These are phyloP conservation scores for Crinitomyces ghanaensis DNA, from an alignment of 805 yeast genomes.

Conservation along the genomic window DNA sequence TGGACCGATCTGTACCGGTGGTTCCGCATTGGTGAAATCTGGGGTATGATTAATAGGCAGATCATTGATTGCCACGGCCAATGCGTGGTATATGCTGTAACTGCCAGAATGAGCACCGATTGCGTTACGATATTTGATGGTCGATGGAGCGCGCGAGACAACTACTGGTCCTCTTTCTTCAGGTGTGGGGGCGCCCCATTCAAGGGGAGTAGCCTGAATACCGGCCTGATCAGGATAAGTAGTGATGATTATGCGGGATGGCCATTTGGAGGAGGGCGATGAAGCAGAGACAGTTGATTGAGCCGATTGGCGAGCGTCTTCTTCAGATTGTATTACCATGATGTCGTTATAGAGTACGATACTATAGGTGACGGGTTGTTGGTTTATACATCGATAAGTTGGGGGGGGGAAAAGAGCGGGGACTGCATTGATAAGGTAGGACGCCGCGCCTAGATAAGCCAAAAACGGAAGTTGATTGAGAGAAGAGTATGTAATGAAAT, in stretches of 20 bases:
- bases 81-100: constrained; percentile 52
- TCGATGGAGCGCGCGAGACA: constrained; percentile 38
- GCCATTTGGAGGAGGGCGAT: too few relatives aligned
- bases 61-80: constrained; percentile 52
- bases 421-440: too few relatives aligned
- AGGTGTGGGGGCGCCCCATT: constrained; percentile 44
- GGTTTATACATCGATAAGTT: too few relatives aligned
- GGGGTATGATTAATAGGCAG: constrained; percentile 41
- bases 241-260: constrained; percentile 33
- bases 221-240: constrained; percentile 43
- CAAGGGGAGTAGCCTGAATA: constrained; percentile 36
- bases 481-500: too few relatives aligned
- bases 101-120: constrained; percentile 59
- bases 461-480: too few relatives aligned
- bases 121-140: constrained; percentile 44
- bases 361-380: too few relatives aligned
- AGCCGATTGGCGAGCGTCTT: too few relatives aligned
- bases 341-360: too few relatives aligned
- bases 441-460: too few relatives aligned
- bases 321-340: too few relatives aligned
- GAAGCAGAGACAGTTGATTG: too few relatives aligned
- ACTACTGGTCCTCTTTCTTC: constrained; percentile 45
- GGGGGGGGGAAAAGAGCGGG: too few relatives aligned
- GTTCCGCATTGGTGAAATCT: constrained; percentile 53
- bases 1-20: constrained; percentile 44